Base-by-base conservation (phyloP, 768 basidiomycete species). In the Boletus patriciae region DNA sequence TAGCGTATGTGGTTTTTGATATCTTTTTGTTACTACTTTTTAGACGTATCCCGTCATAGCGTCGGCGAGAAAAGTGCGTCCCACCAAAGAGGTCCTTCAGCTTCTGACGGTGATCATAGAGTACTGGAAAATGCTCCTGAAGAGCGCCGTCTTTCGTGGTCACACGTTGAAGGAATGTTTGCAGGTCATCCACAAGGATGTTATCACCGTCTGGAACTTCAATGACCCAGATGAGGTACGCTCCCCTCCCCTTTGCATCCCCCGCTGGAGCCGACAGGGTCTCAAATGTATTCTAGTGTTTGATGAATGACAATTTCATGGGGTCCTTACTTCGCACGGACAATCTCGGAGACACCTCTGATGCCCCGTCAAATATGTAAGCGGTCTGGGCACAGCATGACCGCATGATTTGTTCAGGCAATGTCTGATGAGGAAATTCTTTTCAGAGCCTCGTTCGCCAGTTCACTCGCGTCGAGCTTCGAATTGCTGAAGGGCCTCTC, bases 131-230 rank as follows among this genome's bases (percentile, higher is more conserved):
- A 52, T 21, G 40, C 57, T 60, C 9, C 16, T 52, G 23, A 52
- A 42, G n/a, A 60, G 62, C 6, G 40, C 57, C 6, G n/a, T 60
- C 43, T 63, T 63, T 50, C 50, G 50, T 0, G 50, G 46, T 4
- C 53, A 31, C 31, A 52, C 62, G 21, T 43, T 64, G 25, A 11
- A 42, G 5, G 46, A 55, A 43, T 63, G 62, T 6, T 50, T 63
- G 42, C 2, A 55, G 31, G 50, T 64, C 7, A 64, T 63, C 15
- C 53, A 6, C 4, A 29, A 43, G 8, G 62, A 63, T 11, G 25
- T 63, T 4, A 23, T 55, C 18, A 36, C 47, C 0, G 36, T 60
- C 29, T 63, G 62, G 62, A 63, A 63, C 31, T 55, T 63, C 6
- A 12, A 36, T 4, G 62, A 63, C 37, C 62, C 57, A 1, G 62